Evolutionary conservation across 306 rosid genomes (phyloP), one percentile per base, ranked within the genome.

Genomic region (Citrullus colocynthis): DNA sequence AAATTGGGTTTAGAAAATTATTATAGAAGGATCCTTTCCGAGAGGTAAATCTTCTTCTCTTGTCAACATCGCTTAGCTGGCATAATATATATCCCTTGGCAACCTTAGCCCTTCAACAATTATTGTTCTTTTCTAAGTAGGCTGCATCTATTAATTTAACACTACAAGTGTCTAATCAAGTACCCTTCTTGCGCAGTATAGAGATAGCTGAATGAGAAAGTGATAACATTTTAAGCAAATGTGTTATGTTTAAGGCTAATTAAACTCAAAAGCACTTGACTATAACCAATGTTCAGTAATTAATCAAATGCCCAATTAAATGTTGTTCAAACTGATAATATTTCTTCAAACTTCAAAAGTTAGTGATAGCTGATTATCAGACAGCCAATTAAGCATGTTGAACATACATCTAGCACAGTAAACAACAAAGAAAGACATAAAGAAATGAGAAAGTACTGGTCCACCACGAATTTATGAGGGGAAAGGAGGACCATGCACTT

Each of bases 11-110:
- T 45, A 21, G 77, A 28, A 30, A 51, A 52, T 54, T 52, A 74
- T 51, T 74, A 17, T 74, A 18, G 78, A 55, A 34, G 78, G 44
- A 74, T 52, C 18, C 7, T 34, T 17, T 74, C 39, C 12, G 18
- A 74, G 48, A 17, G 78, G 24, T 74, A 74, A 74, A 54, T 52
- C 63, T 52, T 74, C 61, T 74, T 74, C 78, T 30, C 78, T 34
- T 52, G 78, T 74, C 78, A 52, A 54, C 78, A 18, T 74, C 78
- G 17, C 63, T 74, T 74, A 32, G 78, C 78, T 74, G 78, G 78
- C 63, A 32, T 54, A 74, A 52, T 34, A 51, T 74, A 54, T 74
- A 74, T 52, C 78, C 63, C 54, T 54, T 16, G 49, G 63, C 78
- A 70, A 70, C 75, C 75, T 70, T 70, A 45, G 57, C 75, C 57